A percentile compares a stretch with the other conserved stretches of the same genome.
phyloP scores from a whole-genome alignment of 139 green algal species.

The Coelastrella sp. region DNA sequence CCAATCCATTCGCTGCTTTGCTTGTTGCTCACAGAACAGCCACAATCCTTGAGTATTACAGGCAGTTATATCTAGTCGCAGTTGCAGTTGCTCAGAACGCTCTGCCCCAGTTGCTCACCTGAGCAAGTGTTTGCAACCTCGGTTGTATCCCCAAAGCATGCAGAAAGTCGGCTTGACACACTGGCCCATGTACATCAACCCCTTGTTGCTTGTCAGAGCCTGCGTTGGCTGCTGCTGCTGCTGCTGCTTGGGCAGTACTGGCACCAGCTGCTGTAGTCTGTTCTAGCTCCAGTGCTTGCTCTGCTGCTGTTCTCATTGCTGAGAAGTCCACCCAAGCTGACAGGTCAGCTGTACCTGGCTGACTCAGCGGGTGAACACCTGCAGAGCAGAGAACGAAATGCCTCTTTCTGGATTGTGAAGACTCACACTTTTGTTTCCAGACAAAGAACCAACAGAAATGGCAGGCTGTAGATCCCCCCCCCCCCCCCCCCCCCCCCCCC shows the following conservation, averaged over 20 bases:
- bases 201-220: not conserved
- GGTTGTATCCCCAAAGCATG: not conserved
- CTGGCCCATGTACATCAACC: conserved; percentile 75
- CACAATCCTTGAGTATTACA: no score
- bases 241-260: not conserved
- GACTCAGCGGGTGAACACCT: conserved; percentile 71
- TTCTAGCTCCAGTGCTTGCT: not conserved
- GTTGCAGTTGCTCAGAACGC: no score
- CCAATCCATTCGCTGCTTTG: no score
- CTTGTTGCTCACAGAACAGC: no score
- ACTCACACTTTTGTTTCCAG: no score
- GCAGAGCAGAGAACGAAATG: no score
- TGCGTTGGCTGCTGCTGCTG: not conserved
- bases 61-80: no score
- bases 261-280: conserved; percentile 10
- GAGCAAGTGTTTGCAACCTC: not conserved
- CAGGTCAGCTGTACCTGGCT: conserved; percentile 90
- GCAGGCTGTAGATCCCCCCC: no score
- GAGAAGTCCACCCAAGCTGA: conserved; percentile 95
- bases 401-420: no score
- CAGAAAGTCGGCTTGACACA: conserved; percentile 39
- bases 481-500: no score
- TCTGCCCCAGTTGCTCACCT: no score
- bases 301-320: conserved; percentile 69
- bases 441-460: no score